Conservation (phyloP, 2,329 filamentous ascomycete genomes). For the Huntiella moniliformis region DNA sequence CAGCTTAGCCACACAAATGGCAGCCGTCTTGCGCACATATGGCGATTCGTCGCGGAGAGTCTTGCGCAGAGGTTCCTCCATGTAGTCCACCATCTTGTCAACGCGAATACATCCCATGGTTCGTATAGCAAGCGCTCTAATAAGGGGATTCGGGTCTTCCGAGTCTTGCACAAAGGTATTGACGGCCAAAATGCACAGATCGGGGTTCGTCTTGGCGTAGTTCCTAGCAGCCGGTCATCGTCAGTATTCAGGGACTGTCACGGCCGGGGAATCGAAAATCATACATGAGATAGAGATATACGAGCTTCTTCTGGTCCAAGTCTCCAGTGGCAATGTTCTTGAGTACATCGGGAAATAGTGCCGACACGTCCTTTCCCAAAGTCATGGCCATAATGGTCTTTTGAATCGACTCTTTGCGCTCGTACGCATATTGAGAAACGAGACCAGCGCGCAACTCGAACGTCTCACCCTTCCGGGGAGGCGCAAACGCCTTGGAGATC, state of each 20-base stretch:
- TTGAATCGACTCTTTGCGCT: slow-evolving; percentile 96
- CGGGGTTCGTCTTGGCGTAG: slow-evolving; percentile 96
- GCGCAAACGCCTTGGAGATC: slow-evolving; percentile 82
- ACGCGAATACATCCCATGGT: slow-evolving; percentile 98
- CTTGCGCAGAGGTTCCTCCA: slow-evolving; percentile 94
- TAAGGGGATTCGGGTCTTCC: slow-evolving; percentile 91
- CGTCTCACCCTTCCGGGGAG: slow-evolving; percentile 90
- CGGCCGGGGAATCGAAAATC: slow-evolving; percentile 16
- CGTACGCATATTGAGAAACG: slow-evolving; percentile 97
- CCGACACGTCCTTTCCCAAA: slow-evolving; percentile 91
- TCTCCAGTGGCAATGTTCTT: slow-evolving; percentile 96
- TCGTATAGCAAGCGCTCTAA: slow-evolving; percentile 83
- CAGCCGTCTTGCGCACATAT: slow-evolving; percentile 94
- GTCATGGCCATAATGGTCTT: slow-evolving; percentile 99
- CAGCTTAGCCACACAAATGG: slow-evolving; percentile 92
- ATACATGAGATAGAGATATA: slow-evolving; percentile 94
- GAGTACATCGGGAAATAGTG: slow-evolving; percentile 87
- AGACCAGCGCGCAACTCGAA: slow-evolving; percentile 90
- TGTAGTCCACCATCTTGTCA: slow-evolving; percentile 99
- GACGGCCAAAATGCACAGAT: slow-evolving; percentile 94
- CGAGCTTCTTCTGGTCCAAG: slow-evolving; percentile 97
- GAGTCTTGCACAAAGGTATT: slow-evolving; percentile 99
- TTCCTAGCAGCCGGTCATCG: slow-evolving; percentile 43
- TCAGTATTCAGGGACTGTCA: not conserved
- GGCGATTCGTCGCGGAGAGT: slow-evolving; percentile 93